These are phyloP conservation scores for Sarocladium strictum DNA, from an alignment of 2,329 filamentous ascomycete genomes.

Conservation along the genomic window DNA sequence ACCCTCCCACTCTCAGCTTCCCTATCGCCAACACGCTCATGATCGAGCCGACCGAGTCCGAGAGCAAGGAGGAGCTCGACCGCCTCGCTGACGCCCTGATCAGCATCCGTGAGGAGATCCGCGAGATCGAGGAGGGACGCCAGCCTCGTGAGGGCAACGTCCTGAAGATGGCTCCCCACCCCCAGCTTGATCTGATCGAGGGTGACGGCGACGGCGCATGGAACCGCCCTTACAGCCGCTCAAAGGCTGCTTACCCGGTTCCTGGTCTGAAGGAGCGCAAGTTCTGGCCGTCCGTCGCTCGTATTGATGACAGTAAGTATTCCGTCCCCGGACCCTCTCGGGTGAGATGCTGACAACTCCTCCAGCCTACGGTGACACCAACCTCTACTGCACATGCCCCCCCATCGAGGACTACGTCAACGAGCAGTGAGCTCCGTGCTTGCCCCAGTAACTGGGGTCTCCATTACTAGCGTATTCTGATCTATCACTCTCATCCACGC, in stretches of 20 bases:
- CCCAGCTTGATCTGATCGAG: conserved; percentile 69
- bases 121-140: conserved; percentile 72
- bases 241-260: conserved; percentile 82
- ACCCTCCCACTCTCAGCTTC: conserved; percentile 96
- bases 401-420: conserved; percentile 58
- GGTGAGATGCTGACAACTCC: conserved; percentile 8
- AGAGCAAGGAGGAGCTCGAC: conserved; percentile 87
- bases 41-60: conserved; percentile 95
- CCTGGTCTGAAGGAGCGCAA: conserved; percentile 87
- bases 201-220: conserved; percentile 54
- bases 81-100: conserved; percentile 89
- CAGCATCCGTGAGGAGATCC: conserved; percentile 77
- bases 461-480: not conserved
- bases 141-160: conserved; percentile 73
- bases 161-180: conserved; percentile 84
- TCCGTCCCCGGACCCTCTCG: no score
- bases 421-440: not conserved
- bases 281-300: conserved; percentile 87
- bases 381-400: conserved; percentile 91
- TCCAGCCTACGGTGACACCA: conserved; percentile 79
- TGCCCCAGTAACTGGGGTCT: not conserved
- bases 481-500: not conserved
- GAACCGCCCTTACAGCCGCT: conserved; percentile 74
- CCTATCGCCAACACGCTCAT: conserved; percentile 92
- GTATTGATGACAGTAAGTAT: conserved; percentile 77